These are phyloP conservation scores for Aspergillus saccharolyticus DNA, from an alignment of 495 filamentous ascomycete species.

Conservation along the genomic window DNA sequence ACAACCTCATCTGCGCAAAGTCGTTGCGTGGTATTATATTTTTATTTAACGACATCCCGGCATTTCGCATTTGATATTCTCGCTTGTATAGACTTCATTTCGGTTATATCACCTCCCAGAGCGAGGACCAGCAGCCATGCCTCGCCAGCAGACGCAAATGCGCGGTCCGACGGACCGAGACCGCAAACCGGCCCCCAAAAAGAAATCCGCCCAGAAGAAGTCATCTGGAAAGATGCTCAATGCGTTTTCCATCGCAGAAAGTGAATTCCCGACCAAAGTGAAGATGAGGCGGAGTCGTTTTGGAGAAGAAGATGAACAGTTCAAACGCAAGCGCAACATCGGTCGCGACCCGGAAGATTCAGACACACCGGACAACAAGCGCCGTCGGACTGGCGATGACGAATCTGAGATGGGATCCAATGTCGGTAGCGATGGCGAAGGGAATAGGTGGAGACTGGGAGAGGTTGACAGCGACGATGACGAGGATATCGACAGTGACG, in stretches of 20 bases:
- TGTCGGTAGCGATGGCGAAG: slow-evolving; percentile 76
- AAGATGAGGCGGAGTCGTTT: slow-evolving; percentile 54
- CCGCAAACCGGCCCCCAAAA: slow-evolving; percentile 47
- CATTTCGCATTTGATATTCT: too few relatives aligned
- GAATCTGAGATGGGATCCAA: slow-evolving; percentile 41
- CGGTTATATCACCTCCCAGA: slow-evolving; percentile 14
- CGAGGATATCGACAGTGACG: slow-evolving; percentile 83
- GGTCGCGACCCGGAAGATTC: slow-evolving; percentile 42
- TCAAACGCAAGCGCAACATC: slow-evolving; percentile 41
- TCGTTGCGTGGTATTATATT: not conserved
- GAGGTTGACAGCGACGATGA: slow-evolving; percentile 71
- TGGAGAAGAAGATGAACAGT: slow-evolving; percentile 50
- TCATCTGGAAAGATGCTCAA: slow-evolving; percentile 62
- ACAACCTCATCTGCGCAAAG: not conserved
- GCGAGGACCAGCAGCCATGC: slow-evolving; percentile 42
- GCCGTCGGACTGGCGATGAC: slow-evolving; percentile 33
- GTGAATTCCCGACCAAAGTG: slow-evolving; percentile 46
- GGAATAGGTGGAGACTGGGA: slow-evolving; percentile 81
- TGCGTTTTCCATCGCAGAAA: slow-evolving; percentile 78
- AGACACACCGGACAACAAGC: slow-evolving; percentile 43
- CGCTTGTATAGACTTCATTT: too few relatives aligned
- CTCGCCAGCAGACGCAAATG: slow-evolving; percentile 56
- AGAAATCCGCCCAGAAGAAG: slow-evolving; percentile 36
- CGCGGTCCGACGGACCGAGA: slow-evolving; percentile 49
- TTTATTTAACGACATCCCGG: not conserved